phyloP scores from a whole-genome alignment of 805 yeast species.

The Pichia manshurica region DNA sequence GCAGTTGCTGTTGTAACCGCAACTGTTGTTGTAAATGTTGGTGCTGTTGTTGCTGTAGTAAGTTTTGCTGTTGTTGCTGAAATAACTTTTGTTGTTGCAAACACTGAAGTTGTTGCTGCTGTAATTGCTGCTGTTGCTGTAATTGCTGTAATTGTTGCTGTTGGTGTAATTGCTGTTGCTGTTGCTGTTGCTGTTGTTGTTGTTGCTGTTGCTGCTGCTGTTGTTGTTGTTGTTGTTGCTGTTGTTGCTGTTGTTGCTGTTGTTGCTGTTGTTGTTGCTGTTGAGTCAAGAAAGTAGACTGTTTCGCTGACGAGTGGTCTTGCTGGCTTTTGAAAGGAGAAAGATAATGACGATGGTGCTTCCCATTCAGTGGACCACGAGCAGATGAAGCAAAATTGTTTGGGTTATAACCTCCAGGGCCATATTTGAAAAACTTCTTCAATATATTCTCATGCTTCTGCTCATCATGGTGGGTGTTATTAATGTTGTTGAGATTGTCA shows the following conservation, averaged over 20 bases:
- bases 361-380: conserved; percentile 6
- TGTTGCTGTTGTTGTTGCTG: conserved; percentile 3
- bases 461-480: conserved; percentile 1
- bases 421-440: conserved; percentile 12
- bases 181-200: conserved; percentile 8
- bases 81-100: not conserved
- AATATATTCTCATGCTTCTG: conserved; percentile 11
- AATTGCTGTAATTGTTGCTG: conserved; percentile 10
- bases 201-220: conserved; percentile 11
- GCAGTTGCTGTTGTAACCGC: not conserved
- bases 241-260: conserved; percentile 8
- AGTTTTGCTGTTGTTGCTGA: conserved; percentile 4
- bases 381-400: not conserved
- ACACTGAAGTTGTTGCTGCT: conserved; percentile 8
- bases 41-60: conserved; percentile 4
- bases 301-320: not conserved
- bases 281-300: not conserved
- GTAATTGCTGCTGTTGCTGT: conserved; percentile 4
- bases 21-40: conserved; percentile 2
- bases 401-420: conserved; percentile 11
- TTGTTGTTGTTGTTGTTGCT: conserved; percentile 4
- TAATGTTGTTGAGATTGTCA: not conserved
- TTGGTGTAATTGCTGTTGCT: conserved; percentile 8
- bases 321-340: conserved; percentile 11
- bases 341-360: conserved; percentile 12